Evolutionary conservation across 352 stramenopile genomes (phyloP), one percentile per base, ranked within the genome.

Genomic region (Pilasporangium apinafurcum): DNA sequence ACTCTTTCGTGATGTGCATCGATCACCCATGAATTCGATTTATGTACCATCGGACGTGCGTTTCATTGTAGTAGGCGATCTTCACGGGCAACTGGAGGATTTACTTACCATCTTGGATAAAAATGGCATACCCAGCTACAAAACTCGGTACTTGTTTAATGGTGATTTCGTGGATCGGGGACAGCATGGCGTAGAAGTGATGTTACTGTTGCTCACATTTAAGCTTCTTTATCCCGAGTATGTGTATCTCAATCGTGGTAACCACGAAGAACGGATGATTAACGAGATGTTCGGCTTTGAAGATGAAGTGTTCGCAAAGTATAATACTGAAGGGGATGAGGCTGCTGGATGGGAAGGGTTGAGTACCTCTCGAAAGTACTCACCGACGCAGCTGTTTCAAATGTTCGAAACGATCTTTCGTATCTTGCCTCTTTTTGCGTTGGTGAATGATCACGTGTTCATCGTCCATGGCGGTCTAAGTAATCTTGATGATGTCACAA

Each of bases 81-180:
- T 97, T 2, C 92, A 98, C 46, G 92, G 92, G 0, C 92, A 98
- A 38, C 66, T 97, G 14, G 82, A 96, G 51, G 95, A 98, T 48
- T 59, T 98, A 21, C 78, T 95, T 8, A 94, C 88, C 2, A 97
- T 98, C 29, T 76, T 98, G 32, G 88, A 86, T 44, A 83, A 95
- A 56, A 96, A 95, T 44, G 90, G 90, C 12, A 58, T 92, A 16
- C 93, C 95, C 1, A 89, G 65, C 33, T 49, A 62, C 14, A 91
- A 87, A 36, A 97, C 86, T 34, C 87, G 78, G 70, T 97, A 97
- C 57, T 57, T 98, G 0, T 98, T 98, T 58, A 98, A 98, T 44
- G 94, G 94, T 3, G 93, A 98, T 52, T 98, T 97, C 54, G 95
- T 98, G 18, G 95, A 98, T 62, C 81, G 95, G 1, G 95, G 95